Evolutionary conservation across 192 early-diverging fungal genomes (phyloP), one percentile per base, ranked within the genome.

Genomic region (Backusella morwellensis): DNA sequence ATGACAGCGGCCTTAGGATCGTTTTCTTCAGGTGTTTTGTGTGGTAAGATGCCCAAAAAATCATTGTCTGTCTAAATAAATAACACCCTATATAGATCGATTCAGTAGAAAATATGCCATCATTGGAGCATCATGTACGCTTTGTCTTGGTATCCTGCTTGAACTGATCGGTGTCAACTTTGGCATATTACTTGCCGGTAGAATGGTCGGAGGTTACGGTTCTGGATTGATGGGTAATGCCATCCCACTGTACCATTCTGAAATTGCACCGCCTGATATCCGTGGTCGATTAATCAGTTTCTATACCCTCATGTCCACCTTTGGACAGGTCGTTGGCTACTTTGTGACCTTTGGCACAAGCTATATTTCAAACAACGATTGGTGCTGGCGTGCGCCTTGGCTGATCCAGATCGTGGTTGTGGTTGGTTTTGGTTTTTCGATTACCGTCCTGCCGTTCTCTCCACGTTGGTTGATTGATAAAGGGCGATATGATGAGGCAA

Each of bases 251-350:
- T 84, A 80, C 68, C 78, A 79, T 17, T 82, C 80, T 2, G 80
- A 82, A 50, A 82, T 93, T 29, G 95, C 95, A 70, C 91, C 94
- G 19, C 89, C 95, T 5, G 91, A 91, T 23, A 94, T 96, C 75
- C 94, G 96, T 78, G 96, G 96, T 26, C 91, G 93, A 14, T 87
- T 97, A 12, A 91, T 95, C 44, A 90, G 92, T 44, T 85, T 97
- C 32, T 92, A 93, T 80, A 96, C 96, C 74, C 89, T 94, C 79
- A 92, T 95, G 77, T 95, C 96, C 75, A 95, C 94, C 66, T 91
- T 95, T 87, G 97, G 93, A n/a, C 89, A 88, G 69, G 82, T 90
- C 32, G 85, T 91, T 26, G 88, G 89, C 34, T 93, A 90, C 75
- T 87, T 84, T 76, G 66, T 80, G 29, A 72, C 47, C 0, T 80